phyloP scores from a whole-genome alignment of 2,329 filamentous ascomycete genomes.

The Cordyceps cateniannulata region DNA sequence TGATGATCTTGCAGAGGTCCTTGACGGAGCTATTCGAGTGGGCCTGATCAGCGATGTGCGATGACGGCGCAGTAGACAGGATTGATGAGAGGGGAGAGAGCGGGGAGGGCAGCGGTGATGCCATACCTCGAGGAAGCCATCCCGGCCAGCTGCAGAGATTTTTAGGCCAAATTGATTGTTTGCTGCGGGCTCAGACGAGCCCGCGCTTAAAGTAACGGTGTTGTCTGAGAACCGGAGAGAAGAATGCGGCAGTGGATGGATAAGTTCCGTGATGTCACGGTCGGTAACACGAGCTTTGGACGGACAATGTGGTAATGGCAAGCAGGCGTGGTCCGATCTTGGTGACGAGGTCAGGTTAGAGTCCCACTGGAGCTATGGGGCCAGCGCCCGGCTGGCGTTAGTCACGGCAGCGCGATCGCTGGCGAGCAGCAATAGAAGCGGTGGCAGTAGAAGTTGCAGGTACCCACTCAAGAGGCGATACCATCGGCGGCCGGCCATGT shows the following conservation, averaged over 20 bases:
- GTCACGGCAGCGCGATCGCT: conserved; percentile 7
- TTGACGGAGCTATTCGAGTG: conserved; percentile 39
- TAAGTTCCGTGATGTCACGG: conserved; percentile 6
- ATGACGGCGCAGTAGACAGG: not conserved
- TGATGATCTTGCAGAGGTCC: conserved; percentile 54
- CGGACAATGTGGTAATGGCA: conserved; percentile 2
- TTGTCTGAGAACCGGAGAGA: not conserved
- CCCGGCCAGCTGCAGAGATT: conserved; percentile 7
- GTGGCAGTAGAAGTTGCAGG: not conserved
- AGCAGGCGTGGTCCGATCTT: conserved; percentile 12
- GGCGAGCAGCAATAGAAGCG: not conserved
- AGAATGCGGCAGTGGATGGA: not conserved
- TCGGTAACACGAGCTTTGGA: conserved; percentile 1
- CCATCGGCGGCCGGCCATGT: not conserved
- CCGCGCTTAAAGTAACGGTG: not conserved
- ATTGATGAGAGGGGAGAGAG: not conserved
- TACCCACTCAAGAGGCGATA: not conserved
- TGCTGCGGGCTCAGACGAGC: conserved; percentile 14
- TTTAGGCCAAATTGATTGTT: not conserved
- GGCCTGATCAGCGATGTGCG: conserved; percentile 17
- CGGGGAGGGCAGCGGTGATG: not conserved
- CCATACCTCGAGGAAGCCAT: conserved; percentile 14
- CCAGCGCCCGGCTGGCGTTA: conserved; percentile 5
- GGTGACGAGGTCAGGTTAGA: conserved; percentile 13
- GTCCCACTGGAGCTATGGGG: conserved; percentile 10